phyloP scores from a whole-genome alignment of 176 grass and related monocot genomes.

The Typha latifolia region DNA sequence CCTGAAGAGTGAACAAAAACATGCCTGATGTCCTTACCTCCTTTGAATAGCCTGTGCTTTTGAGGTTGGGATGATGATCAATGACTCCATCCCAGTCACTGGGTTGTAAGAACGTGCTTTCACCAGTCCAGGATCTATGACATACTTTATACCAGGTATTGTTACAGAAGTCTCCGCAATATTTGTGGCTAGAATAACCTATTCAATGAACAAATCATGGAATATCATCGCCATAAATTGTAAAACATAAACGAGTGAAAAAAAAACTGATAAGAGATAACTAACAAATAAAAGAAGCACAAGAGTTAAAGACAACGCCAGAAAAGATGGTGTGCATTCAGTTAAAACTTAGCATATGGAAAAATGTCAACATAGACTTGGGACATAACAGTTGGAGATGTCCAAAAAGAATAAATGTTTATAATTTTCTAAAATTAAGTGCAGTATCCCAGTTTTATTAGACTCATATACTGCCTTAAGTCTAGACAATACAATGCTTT shows the following conservation, averaged over 20 bases:
- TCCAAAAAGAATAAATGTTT: too few species aligned
- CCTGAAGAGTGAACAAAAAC: not conserved
- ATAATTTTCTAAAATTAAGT: not conserved
- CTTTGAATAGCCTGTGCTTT: slow-evolving; percentile 98
- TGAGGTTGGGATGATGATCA: slow-evolving; percentile 73
- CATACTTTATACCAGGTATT: slow-evolving; percentile 97
- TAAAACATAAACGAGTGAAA: not conserved
- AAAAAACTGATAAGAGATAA: not conserved
- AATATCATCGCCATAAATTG: not conserved
- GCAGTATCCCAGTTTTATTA: too few species aligned
- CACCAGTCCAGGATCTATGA: slow-evolving; percentile 89
- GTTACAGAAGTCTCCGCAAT: slow-evolving; percentile 97
- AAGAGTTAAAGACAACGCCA: not conserved
- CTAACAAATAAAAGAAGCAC: not conserved
- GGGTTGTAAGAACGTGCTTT: slow-evolving; percentile 96
- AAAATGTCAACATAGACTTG: not conserved
- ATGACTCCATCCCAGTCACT: slow-evolving; percentile 86
- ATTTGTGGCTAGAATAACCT: slow-evolving; percentile 98
- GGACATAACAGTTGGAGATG: not conserved
- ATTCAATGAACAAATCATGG: not conserved
- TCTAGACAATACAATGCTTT: too few species aligned
- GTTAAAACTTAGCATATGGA: not conserved
- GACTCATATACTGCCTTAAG: too few species aligned
- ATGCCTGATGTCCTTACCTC: slow-evolving; percentile 31
- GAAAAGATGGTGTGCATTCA: not conserved